phyloP scores from a whole-genome alignment of 1,284 basidiomycete genomes.

The Ceraceosorus guamensis region DNA sequence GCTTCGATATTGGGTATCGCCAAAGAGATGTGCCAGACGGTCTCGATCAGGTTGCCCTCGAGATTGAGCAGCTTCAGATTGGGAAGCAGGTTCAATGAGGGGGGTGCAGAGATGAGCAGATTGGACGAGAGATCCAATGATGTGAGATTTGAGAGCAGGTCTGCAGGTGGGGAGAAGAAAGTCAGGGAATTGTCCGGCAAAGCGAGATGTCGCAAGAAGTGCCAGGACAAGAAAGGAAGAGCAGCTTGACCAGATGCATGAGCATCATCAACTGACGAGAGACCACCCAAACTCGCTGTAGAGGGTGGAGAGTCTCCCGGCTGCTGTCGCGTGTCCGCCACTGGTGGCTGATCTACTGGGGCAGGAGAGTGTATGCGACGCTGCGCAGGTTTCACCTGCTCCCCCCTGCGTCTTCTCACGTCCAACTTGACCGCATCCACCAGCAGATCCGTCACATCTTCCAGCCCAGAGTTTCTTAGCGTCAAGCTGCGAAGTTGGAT shows the following conservation, averaged over 20 bases:
- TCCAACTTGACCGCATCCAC: slow-evolving; percentile 70
- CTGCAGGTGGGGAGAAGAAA: slow-evolving; percentile 56
- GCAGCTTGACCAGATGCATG: slow-evolving; percentile 31
- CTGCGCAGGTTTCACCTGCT: slow-evolving; percentile 7
- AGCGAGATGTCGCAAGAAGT: slow-evolving; percentile 67
- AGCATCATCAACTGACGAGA: neutral
- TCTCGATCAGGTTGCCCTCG: slow-evolving; percentile 90
- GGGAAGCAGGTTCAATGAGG: slow-evolving; percentile 65
- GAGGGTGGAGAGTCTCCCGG: slow-evolving; percentile 2
- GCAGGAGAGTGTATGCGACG: slow-evolving; percentile 10
- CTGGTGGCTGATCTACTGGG: neutral
- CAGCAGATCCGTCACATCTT: slow-evolving; percentile 74
- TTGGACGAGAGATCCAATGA: slow-evolving; percentile 50
- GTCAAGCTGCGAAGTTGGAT: slow-evolving; percentile 66
- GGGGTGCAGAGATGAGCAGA: slow-evolving; percentile 54
- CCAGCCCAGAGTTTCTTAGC: slow-evolving; percentile 67
- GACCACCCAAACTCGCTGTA: neutral
- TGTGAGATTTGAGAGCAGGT: slow-evolving; percentile 54
- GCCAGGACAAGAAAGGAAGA: slow-evolving; percentile 67
- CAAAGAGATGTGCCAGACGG: slow-evolving; percentile 64
- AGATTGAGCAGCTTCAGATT: slow-evolving; percentile 80
- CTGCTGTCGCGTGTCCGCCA: neutral
- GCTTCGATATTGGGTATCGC: slow-evolving; percentile 21
- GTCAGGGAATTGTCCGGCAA: slow-evolving; percentile 75
- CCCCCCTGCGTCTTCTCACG: slow-evolving; percentile 54